Conservation (phyloP, 495 filamentous ascomycete species). For the Trichocladium antarcticum region DNA sequence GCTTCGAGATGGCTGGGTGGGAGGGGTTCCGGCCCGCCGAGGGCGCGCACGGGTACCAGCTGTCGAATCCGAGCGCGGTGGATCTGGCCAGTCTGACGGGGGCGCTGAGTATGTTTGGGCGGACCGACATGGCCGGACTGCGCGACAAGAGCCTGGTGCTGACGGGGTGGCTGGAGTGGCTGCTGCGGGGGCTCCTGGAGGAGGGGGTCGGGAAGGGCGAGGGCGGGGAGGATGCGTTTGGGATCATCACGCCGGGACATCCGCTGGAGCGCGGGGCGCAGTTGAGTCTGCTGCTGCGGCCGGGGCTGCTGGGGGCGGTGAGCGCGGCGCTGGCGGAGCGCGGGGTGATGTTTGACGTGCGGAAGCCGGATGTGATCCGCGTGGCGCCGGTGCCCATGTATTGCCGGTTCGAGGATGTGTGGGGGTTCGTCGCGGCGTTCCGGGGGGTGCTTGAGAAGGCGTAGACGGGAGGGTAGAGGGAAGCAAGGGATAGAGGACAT, state of each 20-base stretch:
- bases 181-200: slow-evolving; percentile 31
- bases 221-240: slow-evolving; percentile 41
- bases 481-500: too few relatives aligned
- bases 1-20: slow-evolving; percentile 69
- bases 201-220: slow-evolving; percentile 11
- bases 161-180: slow-evolving; percentile 69
- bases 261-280: slow-evolving; percentile 70
- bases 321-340: slow-evolving; percentile 55
- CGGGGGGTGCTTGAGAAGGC: slow-evolving; percentile 35
- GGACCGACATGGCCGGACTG: slow-evolving; percentile 55
- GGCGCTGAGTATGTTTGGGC: slow-evolving; percentile 65
- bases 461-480: neutral
- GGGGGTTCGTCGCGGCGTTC: slow-evolving; percentile 59
- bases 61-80: slow-evolving; percentile 56
- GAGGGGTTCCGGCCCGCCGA: slow-evolving; percentile 63
- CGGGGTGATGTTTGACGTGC: slow-evolving; percentile 74
- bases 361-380: slow-evolving; percentile 79
- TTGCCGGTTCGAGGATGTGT: slow-evolving; percentile 72
- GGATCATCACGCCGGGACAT: slow-evolving; percentile 69
- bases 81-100: slow-evolving; percentile 61
- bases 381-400: slow-evolving; percentile 86
- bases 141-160: slow-evolving; percentile 62
- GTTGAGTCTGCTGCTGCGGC: slow-evolving; percentile 60
- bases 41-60: slow-evolving; percentile 58
- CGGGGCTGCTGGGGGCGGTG: slow-evolving; percentile 57